Conservation (phyloP, 164 flowering plant genomes). For the Nelumbo lutea region DNA sequence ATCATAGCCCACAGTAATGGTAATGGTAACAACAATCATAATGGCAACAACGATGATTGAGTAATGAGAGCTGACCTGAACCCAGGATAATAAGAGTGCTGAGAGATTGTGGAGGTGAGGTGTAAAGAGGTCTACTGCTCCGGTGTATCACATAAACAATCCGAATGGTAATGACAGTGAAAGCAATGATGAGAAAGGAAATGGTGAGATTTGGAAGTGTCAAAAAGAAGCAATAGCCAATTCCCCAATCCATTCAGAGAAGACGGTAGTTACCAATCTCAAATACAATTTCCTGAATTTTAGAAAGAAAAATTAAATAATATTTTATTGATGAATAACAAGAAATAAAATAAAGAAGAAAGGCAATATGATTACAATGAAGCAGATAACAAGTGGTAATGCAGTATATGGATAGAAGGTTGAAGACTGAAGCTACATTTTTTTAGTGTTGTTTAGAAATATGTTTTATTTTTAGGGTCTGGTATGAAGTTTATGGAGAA, state of each 20-base stretch:
- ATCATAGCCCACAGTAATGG: slow-evolving; percentile 10
- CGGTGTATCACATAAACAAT: slow-evolving; percentile 36
- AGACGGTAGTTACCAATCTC: neutral
- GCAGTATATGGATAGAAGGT: too few relatives aligned
- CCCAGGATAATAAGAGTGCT: slow-evolving; percentile 78
- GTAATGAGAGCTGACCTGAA: slow-evolving; percentile 46
- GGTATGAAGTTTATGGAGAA: too few relatives aligned
- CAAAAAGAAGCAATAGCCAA: neutral
- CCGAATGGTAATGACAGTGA: slow-evolving; percentile 35
- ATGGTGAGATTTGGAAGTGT: neutral
- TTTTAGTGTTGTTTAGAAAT: too few relatives aligned
- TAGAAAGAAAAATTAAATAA: neutral
- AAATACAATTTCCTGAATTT: neutral
- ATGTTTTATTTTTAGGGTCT: too few relatives aligned
- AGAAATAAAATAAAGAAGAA: neutral
- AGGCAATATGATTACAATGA: too few relatives aligned
- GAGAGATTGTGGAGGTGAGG: slow-evolving; percentile 18
- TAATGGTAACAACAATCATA: neutral
- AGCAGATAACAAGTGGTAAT: too few relatives aligned
- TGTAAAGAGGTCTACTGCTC: slow-evolving; percentile 39
- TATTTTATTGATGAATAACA: neutral
- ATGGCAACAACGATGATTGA: neutral
- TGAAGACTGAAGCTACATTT: too few relatives aligned
- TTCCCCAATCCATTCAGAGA: slow-evolving; percentile 4
- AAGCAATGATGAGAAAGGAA: neutral